A percentile compares a stretch with the other conserved stretches of the same genome.
These are phyloP conservation scores for Cercophora samala DNA, from an alignment of 495 filamentous ascomycete species.

Conservation along the genomic window DNA sequence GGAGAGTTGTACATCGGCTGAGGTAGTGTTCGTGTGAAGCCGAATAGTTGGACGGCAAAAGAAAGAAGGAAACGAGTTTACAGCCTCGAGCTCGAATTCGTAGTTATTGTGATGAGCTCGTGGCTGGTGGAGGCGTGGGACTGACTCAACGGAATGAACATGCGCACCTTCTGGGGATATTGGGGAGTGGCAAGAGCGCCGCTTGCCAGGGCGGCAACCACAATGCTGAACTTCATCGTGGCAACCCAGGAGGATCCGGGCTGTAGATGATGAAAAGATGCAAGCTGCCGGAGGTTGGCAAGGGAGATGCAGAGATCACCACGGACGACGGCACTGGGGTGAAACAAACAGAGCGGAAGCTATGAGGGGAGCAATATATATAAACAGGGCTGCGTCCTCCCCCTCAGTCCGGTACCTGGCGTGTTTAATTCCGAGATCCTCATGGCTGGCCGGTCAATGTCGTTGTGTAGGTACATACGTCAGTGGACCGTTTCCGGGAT, in stretches of 20 bases:
- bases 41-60: neutral
- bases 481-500: conserved; percentile 4
- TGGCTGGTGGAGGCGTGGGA: neutral
- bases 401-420: neutral
- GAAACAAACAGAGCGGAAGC: neutral
- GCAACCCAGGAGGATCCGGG: neutral
- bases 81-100: neutral
- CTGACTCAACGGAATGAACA: neutral
- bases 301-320: conserved; percentile 1
- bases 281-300: conserved; percentile 1
- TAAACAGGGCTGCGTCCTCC: neutral
- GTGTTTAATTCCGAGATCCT: neutral
- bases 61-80: neutral
- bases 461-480: neutral
- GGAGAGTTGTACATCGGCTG: conserved; percentile 17
- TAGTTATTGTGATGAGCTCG: too few relatives aligned
- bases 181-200: conserved; percentile 17
- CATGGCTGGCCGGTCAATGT: neutral
- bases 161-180: conserved; percentile 3
- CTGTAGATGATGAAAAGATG: neutral
- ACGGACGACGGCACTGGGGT: neutral
- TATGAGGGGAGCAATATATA: conserved; percentile 8
- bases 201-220: conserved; percentile 23
- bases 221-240: conserved; percentile 24
- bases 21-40: conserved; percentile 6